Conservation (phyloP, 371 early-diverging fungal species). For the Apophysomyces elegans region DNA sequence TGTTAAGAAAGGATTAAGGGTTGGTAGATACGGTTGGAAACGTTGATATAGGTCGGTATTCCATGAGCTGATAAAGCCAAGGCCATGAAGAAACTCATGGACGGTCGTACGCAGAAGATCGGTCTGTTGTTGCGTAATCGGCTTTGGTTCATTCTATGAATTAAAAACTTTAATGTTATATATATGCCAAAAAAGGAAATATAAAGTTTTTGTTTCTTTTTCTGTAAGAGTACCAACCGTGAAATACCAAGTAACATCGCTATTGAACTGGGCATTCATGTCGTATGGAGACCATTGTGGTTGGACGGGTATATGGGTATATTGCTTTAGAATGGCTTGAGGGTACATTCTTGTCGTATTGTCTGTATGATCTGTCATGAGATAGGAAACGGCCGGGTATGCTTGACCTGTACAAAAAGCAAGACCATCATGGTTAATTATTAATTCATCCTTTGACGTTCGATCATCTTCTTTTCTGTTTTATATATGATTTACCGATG, state of each 20-base stretch:
- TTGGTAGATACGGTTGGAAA: slow-evolving; percentile 25
- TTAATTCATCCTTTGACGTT: no score
- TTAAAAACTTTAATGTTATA: neutral
- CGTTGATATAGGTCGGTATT: slow-evolving; percentile 28
- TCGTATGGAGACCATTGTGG: slow-evolving; percentile 49
- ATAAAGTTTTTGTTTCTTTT: no score
- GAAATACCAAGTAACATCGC: slow-evolving; percentile 57
- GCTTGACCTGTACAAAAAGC: slow-evolving; percentile 29
- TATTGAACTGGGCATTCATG: slow-evolving; percentile 68
- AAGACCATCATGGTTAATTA: no score
- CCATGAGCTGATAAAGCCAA: slow-evolving; percentile 71
- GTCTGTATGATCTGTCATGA: slow-evolving; percentile 44
- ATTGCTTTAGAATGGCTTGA: slow-evolving; percentile 68
- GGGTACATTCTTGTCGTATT: slow-evolving; percentile 61
- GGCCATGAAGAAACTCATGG: slow-evolving; percentile 70
- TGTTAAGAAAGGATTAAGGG: slow-evolving; percentile 27
- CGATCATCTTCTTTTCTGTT: neutral
- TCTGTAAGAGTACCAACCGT: slow-evolving; percentile 14
- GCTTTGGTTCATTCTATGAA: slow-evolving; percentile 15
- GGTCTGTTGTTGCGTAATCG: slow-evolving; percentile 23
- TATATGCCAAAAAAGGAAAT: neutral
- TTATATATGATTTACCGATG: slow-evolving; percentile 29
- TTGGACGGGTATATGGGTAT: slow-evolving; percentile 29
- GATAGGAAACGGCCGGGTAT: slow-evolving; percentile 50
- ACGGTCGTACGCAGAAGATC: slow-evolving; percentile 61